phyloP scores from a whole-genome alignment of 148 eudicot genomes.

The Drosera capensis region DNA sequence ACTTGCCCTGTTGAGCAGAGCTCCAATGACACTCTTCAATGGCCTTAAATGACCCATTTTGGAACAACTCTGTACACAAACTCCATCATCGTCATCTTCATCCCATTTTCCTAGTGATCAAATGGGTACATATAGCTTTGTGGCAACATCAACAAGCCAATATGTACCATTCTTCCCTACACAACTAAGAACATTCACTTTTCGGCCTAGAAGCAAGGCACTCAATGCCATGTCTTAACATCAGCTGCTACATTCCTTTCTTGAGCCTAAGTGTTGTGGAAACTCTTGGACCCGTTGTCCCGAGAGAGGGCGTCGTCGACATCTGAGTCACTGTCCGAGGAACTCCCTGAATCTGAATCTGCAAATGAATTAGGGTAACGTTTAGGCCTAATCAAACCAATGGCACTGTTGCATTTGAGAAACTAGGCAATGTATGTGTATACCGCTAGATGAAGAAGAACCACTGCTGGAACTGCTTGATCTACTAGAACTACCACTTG shows the following conservation, averaged over 20 bases:
- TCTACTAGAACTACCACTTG: conserved; percentile 34
- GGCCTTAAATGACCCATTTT: neutral
- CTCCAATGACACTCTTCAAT: neutral
- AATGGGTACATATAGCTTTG: neutral
- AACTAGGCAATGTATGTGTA: conserved; percentile 4
- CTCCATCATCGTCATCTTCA: neutral
- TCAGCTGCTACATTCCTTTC: no score
- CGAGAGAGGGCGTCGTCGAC: conserved; percentile 77
- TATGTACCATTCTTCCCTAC: neutral
- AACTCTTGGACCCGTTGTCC: conserved; percentile 26
- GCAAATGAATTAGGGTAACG: conserved; percentile 7
- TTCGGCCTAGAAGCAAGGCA: neutral
- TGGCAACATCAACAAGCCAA: neutral
- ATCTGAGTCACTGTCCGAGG: conserved; percentile 85
- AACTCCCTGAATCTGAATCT: conserved; percentile 85
- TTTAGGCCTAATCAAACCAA: neutral
- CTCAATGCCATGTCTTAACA: neutral
- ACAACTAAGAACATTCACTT: neutral
- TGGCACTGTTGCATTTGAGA: neutral
- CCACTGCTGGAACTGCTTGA: conserved; percentile 80
- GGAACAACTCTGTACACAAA: neutral
- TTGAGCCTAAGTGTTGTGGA: conserved; percentile 3
- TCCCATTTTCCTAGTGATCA: neutral
- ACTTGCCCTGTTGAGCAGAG: no score
- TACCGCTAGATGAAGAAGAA: conserved; percentile 90